Evolutionary conservation across 2,329 filamentous ascomycete species (phyloP).

Genomic region (Cordyceps farinosa): DNA sequence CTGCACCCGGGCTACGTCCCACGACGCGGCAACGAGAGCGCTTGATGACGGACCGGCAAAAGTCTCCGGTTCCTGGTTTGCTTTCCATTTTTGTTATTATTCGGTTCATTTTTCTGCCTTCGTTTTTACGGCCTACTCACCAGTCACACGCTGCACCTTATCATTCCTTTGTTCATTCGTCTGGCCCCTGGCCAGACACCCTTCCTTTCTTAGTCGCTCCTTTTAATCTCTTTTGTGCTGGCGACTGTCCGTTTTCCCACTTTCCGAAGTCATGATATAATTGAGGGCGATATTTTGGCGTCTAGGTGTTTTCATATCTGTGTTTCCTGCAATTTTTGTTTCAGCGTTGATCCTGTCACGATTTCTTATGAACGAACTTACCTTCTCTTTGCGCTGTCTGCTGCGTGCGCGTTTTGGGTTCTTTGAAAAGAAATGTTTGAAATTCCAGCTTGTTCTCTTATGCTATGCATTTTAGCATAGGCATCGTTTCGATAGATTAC

Average conservation of each 20-base stretch:
- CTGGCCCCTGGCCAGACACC: not conserved
- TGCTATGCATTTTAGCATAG: not conserved
- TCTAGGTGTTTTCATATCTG: not conserved
- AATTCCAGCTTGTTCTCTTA: not conserved
- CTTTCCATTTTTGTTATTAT: not conserved
- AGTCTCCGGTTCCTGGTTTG: not conserved
- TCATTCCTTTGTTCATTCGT: constrained; percentile 8
- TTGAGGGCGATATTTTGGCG: not conserved
- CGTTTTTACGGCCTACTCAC: not conserved
- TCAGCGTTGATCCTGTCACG: not conserved
- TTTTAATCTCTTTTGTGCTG: constrained; percentile 14
- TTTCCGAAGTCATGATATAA: not conserved
- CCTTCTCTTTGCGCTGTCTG: not conserved
- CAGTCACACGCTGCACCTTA: constrained; percentile 1
- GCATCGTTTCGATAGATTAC: not conserved
- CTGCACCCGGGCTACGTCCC: constrained; percentile 31
- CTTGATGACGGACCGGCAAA: constrained; percentile 39
- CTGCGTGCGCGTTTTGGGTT: not conserved
- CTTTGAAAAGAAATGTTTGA: not conserved
- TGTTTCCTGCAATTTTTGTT: not conserved
- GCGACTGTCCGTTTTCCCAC: not conserved
- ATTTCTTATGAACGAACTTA: not conserved
- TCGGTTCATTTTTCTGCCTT: not conserved
- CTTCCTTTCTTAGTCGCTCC: constrained; percentile 2
- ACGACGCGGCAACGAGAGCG: constrained; percentile 25